A percentile compares a stretch with the other conserved stretches of the same genome.
phyloP scores from a whole-genome alignment of 768 basidiomycete genomes.

The Lentinula sp. region DNA sequence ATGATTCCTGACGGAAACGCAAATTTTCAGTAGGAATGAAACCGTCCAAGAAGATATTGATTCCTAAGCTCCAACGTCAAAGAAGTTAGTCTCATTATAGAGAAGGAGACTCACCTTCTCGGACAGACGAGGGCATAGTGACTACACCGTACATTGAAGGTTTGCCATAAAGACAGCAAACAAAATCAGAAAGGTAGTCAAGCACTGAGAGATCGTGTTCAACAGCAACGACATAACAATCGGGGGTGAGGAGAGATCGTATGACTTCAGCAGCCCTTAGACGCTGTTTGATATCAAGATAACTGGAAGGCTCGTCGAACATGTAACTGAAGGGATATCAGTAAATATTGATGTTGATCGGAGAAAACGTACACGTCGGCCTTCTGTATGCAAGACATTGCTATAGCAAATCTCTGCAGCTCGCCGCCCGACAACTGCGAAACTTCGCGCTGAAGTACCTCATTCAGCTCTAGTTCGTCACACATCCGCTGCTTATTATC shows the following conservation, averaged over 20 bases:
- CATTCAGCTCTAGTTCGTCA: conserved; percentile 80
- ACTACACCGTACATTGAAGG: conserved; percentile 98
- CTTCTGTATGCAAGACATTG: conserved; percentile 90
- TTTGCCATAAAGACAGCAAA: conserved; percentile 97
- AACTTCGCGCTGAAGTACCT: conserved; percentile 83
- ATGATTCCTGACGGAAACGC: conserved; percentile 92
- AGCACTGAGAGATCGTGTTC: conserved; percentile 98
- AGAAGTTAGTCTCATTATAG: not conserved
- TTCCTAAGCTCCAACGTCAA: conserved; percentile 45
- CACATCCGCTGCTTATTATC: conserved; percentile 87
- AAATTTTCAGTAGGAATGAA: conserved; percentile 98
- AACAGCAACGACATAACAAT: conserved; percentile 93
- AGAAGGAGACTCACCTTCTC: conserved; percentile 64
- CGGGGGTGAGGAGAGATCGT: conserved; percentile 73
- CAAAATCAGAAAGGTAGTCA: conserved; percentile 97
- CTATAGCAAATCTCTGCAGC: conserved; percentile 96
- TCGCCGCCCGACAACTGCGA: conserved; percentile 91
- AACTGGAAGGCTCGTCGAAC: conserved; percentile 99
- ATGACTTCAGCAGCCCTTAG: conserved; percentile 94
- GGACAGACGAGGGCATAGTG: conserved; percentile 96
- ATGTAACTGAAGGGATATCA: conserved; percentile 61
- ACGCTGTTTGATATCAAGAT: conserved; percentile 95
- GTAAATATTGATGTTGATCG: conserved; percentile 3
- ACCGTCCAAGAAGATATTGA: conserved; percentile 99
- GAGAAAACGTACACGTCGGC: conserved; percentile 80